Percentiles rank a stretch among this genome's conserved stretches.
phyloP scores from a whole-genome alignment of 2,329 filamentous ascomycete genomes.

The Paramyrothecium roridum region DNA sequence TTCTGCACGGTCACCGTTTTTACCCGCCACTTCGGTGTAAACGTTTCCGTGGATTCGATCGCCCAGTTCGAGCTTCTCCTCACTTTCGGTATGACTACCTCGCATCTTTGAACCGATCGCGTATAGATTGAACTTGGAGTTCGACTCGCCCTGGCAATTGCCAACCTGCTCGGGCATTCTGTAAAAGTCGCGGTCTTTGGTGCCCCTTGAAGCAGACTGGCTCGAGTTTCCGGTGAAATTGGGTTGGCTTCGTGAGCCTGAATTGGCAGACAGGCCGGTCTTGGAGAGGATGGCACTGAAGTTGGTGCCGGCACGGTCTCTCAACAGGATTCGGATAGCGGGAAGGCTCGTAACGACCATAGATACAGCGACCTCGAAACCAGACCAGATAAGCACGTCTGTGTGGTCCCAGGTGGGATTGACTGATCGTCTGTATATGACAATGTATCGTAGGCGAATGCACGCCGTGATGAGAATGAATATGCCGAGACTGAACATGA shows the following conservation, averaged over 20 bases:
- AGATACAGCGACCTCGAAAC: neutral
- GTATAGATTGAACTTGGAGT: neutral
- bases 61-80: neutral
- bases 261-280: neutral
- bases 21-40: no score
- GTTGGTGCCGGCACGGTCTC: neutral
- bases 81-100: neutral
- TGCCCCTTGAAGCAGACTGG: neutral
- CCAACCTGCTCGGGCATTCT: neutral
- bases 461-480: neutral
- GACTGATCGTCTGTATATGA: neutral
- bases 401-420: slow-evolving; percentile 1
- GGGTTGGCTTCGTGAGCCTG: neutral
- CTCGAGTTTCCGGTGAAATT: neutral
- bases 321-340: neutral
- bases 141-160: neutral
- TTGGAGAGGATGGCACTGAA: neutral
- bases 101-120: neutral
- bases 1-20: no score
- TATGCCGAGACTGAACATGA: slow-evolving; percentile 1
- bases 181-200: neutral
- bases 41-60: neutral
- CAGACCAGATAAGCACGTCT: neutral
- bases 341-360: slow-evolving; percentile 1
- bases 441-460: neutral